Percentiles rank a stretch among this genome's conserved stretches.
Evolutionary conservation across 257 asterid species (phyloP).

Genomic region (Fraxinus quadrangulata): DNA sequence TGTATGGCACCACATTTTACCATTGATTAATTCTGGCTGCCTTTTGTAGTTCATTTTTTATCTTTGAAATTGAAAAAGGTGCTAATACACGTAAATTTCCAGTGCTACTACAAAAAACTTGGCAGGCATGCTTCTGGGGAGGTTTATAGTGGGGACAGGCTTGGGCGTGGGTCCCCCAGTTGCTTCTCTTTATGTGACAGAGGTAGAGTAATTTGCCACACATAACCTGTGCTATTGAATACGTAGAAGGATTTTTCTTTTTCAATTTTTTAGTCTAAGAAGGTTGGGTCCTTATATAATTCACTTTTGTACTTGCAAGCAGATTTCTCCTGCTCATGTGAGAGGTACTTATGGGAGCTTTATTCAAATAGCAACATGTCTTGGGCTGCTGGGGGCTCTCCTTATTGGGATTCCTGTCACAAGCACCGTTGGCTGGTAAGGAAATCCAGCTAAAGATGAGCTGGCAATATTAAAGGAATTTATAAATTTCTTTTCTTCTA

Average conservation of each 20-base stretch:
- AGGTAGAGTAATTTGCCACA: slow-evolving; percentile 49
- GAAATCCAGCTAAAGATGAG: slow-evolving; percentile 11
- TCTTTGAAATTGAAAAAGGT: slow-evolving; percentile 25
- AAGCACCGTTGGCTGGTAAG: slow-evolving; percentile 78
- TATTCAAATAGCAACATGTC: slow-evolving; percentile 82
- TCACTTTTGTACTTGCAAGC: slow-evolving; percentile 25
- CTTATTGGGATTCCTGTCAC: slow-evolving; percentile 80
- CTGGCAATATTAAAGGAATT: slow-evolving; percentile 12
- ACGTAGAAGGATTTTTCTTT: neutral
- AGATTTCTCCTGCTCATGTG: slow-evolving; percentile 91
- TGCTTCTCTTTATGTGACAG: slow-evolving; percentile 85
- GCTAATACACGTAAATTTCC: slow-evolving; percentile 37
- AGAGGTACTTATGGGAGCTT: slow-evolving; percentile 97
- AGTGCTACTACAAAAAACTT: slow-evolving; percentile 70
- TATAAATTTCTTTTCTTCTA: neutral
- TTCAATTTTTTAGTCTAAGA: neutral
- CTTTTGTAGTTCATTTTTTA: neutral
- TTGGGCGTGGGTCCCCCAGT: slow-evolving; percentile 93
- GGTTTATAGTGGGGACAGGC: slow-evolving; percentile 82
- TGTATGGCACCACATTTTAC: neutral
- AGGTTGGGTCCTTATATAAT: slow-evolving; percentile 14
- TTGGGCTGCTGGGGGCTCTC: slow-evolving; percentile 75
- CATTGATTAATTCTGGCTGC: neutral
- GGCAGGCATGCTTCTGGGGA: slow-evolving; percentile 84
- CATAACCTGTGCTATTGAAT: slow-evolving; percentile 13